A percentile compares a stretch with the other conserved stretches of the same genome.
Evolutionary conservation across 2,329 filamentous ascomycete species (phyloP).

Genomic region (Fusarium sp.): DNA sequence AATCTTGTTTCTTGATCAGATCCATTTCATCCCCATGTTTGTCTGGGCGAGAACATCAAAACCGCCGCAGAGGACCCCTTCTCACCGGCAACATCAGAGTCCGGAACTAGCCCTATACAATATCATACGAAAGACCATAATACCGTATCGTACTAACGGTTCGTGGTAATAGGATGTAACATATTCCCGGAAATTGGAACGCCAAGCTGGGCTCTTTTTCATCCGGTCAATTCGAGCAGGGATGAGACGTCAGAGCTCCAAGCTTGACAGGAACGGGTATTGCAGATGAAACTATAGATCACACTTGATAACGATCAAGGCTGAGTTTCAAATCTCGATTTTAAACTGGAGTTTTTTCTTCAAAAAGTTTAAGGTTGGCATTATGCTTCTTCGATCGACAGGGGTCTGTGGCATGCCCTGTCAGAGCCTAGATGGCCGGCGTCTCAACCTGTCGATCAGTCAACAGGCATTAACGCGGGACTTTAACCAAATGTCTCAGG

Average conservation of each 20-base stretch:
- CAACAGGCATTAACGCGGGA: constrained; percentile 25
- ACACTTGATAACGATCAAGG: not conserved
- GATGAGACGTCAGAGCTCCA: constrained; percentile 17
- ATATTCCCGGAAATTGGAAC: not conserved
- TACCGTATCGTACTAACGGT: not conserved
- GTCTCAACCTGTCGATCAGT: constrained; percentile 15
- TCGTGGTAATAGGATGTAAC: not conserved
- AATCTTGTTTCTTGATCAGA: constrained; percentile 6
- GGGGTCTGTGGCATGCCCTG: constrained; percentile 18
- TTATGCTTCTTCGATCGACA: constrained; percentile 31
- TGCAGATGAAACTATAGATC: not conserved
- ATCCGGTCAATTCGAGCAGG: constrained; percentile 15
- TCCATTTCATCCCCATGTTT: constrained; percentile 14
- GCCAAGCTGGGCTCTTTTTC: constrained; percentile 24
- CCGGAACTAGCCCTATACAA: constrained; percentile 17
- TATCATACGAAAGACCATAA: not conserved
- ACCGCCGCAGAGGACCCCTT: constrained; percentile 1
- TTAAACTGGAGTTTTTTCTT: not conserved
- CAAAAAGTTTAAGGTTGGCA: constrained; percentile 16
- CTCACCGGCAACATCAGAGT: constrained; percentile 29
- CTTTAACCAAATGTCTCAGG: constrained; percentile 12
- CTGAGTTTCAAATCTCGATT: not conserved
- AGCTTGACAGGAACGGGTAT: not conserved
- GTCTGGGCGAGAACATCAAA: constrained; percentile 1
- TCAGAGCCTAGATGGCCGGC: not conserved